phyloP scores from a whole-genome alignment of 108 stramenopile genomes.

The Pseudonitzschia pungens region DNA sequence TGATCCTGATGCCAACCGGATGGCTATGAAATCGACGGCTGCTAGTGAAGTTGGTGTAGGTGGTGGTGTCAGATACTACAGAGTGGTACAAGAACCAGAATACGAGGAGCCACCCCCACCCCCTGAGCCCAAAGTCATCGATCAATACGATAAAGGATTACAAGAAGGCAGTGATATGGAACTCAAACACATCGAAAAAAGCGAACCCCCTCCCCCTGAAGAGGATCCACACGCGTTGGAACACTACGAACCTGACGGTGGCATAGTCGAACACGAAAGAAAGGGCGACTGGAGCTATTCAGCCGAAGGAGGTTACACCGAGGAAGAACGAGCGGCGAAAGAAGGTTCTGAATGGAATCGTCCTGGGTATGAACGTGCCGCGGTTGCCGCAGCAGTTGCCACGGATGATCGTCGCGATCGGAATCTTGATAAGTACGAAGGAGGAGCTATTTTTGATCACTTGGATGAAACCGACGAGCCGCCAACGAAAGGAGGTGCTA shows the following conservation, averaged over 20 bases:
- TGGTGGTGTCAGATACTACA: constrained; percentile 27
- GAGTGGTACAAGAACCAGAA: constrained; percentile 39
- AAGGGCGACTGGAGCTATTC: constrained; percentile 31
- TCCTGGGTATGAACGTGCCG: constrained; percentile 27
- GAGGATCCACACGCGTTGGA: constrained; percentile 42
- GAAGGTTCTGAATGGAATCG: constrained; percentile 28
- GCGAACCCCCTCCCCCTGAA: constrained; percentile 20
- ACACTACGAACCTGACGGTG: constrained; percentile 41
- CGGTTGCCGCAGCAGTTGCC: not conserved
- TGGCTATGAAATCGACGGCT: constrained; percentile 12
- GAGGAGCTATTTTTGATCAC: constrained; percentile 35
- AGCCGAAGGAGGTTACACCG: constrained; percentile 32
- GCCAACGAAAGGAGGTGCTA: constrained; percentile 9
- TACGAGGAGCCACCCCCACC: constrained; percentile 33
- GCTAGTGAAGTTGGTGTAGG: constrained; percentile 25
- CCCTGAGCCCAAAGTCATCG: constrained; percentile 28
- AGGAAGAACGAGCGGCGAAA: constrained; percentile 24
- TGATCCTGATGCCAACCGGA: constrained; percentile 26
- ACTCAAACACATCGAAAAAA: constrained; percentile 30
- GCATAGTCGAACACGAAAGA: constrained; percentile 38
- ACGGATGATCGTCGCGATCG: constrained; percentile 31
- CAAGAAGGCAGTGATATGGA: constrained; percentile 25
- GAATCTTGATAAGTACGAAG: constrained; percentile 24
- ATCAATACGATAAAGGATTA: constrained; percentile 30
- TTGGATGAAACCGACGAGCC: constrained; percentile 30